Evolutionary conservation across 169 alveolate species (phyloP).

Genomic region (Plasmodium yoelii): DNA sequence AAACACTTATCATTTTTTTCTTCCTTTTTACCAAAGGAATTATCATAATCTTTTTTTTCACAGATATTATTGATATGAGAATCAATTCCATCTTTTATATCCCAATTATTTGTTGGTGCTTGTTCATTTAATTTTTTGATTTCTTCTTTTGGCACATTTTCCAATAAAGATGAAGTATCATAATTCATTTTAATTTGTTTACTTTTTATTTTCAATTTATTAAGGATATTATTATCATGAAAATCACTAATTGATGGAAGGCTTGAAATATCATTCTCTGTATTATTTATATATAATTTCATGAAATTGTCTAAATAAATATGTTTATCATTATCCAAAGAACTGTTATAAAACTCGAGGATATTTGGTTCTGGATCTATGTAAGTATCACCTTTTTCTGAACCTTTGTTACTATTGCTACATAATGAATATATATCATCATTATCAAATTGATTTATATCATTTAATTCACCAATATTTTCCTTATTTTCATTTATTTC

Average conservation of each 20-base stretch:
- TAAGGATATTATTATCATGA: conserved; percentile 14
- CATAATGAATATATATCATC: too few species aligned
- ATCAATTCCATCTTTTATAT: background rate
- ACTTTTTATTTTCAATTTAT: conserved; percentile 31
- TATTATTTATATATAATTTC: conserved; percentile 37
- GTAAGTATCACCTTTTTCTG: too few species aligned
- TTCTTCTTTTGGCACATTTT: background rate
- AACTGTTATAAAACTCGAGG: too few species aligned
- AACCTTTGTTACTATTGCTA: too few species aligned
- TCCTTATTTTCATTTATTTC: too few species aligned
- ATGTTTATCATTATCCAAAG: conserved; percentile 3
- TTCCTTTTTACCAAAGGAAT: background rate
- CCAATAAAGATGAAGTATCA: background rate
- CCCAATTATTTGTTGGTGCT: background rate
- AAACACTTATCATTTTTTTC: conserved; percentile 3
- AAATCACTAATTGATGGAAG: conserved; percentile 59
- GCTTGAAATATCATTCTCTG: conserved; percentile 21
- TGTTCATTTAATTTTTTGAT: background rate
- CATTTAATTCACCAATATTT: too few species aligned
- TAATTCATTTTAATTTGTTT: background rate
- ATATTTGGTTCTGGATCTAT: too few species aligned
- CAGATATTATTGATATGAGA: background rate
- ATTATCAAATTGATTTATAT: too few species aligned
- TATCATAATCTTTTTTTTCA: conserved; percentile 4
- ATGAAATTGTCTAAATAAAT: conserved; percentile 45